Percentiles rank a stretch among this genome's conserved stretches.
Conservation (phyloP, 805 yeast genomes). For the Nakazawaea wickerhamii region DNA sequence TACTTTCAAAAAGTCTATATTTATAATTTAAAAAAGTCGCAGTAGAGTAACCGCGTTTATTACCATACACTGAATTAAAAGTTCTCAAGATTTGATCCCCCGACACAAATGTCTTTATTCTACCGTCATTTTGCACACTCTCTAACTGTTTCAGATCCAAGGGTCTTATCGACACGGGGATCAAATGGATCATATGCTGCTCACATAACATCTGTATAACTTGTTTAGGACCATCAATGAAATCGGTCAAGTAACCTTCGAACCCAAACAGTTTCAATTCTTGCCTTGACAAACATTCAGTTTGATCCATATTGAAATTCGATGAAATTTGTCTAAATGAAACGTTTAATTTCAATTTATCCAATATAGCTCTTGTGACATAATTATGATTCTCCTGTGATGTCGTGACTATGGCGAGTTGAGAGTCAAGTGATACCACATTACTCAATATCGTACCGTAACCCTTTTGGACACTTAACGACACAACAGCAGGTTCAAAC, state of each 20-base stretch:
- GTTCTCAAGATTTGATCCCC: slow-evolving; percentile 50
- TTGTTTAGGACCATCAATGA: slow-evolving; percentile 62
- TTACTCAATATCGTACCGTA: slow-evolving; percentile 55
- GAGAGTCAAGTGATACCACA: slow-evolving; percentile 46
- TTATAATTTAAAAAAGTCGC: slow-evolving; percentile 25
- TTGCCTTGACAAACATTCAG: slow-evolving; percentile 18
- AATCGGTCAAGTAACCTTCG: slow-evolving; percentile 74
- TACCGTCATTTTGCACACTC: slow-evolving; percentile 26
- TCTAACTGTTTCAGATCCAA: slow-evolving; percentile 35
- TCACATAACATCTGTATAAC: slow-evolving; percentile 72
- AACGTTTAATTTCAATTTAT: slow-evolving; percentile 35
- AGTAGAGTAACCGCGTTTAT: slow-evolving; percentile 42
- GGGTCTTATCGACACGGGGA: slow-evolving; percentile 58
- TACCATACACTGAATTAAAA: slow-evolving; percentile 59
- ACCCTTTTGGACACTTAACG: slow-evolving; percentile 44
- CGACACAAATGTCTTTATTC: slow-evolving; percentile 51
- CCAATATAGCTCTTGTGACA: slow-evolving; percentile 38
- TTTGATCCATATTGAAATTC: slow-evolving; percentile 12
- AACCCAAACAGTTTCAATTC: slow-evolving; percentile 53
- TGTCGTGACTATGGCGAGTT: slow-evolving; percentile 59
- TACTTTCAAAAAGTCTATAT: slow-evolving; percentile 28
- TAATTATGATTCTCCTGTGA: slow-evolving; percentile 42
- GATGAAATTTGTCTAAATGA: slow-evolving; percentile 47
- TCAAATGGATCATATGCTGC: slow-evolving; percentile 38
- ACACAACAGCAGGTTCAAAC: slow-evolving; percentile 70